Conservation (phyloP, 139 green algal species). For the Spirogloea muscicola region DNA sequence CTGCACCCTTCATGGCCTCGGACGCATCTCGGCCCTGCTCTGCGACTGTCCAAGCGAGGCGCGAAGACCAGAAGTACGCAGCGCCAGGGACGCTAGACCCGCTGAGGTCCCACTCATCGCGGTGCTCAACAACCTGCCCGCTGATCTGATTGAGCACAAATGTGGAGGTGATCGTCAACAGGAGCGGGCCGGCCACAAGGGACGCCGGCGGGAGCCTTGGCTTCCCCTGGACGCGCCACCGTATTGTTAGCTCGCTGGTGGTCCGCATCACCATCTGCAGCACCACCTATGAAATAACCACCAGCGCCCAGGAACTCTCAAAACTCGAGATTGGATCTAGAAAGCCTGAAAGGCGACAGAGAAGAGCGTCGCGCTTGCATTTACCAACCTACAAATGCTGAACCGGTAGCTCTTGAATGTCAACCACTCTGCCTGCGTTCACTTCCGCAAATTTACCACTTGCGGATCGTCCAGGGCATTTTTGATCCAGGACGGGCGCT, state of each 20-base stretch:
- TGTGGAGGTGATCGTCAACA: slow-evolving; percentile 9
- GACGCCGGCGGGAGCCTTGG: slow-evolving; percentile 1
- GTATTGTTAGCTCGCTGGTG: slow-evolving; percentile 33
- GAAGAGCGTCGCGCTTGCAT: too few species aligned
- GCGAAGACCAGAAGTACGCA: slow-evolving; percentile 36
- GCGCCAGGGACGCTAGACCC: slow-evolving; percentile 10
- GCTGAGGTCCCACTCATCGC: slow-evolving; percentile 32
- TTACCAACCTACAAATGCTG: too few species aligned
- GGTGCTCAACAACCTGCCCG: slow-evolving; percentile 34
- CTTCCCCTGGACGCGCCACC: slow-evolving; percentile 11
- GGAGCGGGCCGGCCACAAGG: background rate
- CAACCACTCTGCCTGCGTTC: too few species aligned
- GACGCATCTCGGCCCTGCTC: slow-evolving; percentile 18
- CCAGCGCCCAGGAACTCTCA: too few species aligned
- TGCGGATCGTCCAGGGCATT: slow-evolving; percentile 20
- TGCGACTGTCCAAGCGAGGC: slow-evolving; percentile 8
- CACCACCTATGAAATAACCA: too few species aligned
- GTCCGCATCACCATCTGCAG: slow-evolving; percentile 27
- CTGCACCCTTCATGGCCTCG: background rate
- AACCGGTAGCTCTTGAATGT: too few species aligned
- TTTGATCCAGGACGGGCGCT: slow-evolving; percentile 19
- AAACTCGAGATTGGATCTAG: too few species aligned
- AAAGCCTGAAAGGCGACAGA: too few species aligned
- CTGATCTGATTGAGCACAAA: slow-evolving; percentile 46
- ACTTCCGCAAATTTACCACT: too few species aligned